Base-by-base conservation (phyloP, 2,329 filamentous ascomycete species). In the Ilyonectria robusta region DNA sequence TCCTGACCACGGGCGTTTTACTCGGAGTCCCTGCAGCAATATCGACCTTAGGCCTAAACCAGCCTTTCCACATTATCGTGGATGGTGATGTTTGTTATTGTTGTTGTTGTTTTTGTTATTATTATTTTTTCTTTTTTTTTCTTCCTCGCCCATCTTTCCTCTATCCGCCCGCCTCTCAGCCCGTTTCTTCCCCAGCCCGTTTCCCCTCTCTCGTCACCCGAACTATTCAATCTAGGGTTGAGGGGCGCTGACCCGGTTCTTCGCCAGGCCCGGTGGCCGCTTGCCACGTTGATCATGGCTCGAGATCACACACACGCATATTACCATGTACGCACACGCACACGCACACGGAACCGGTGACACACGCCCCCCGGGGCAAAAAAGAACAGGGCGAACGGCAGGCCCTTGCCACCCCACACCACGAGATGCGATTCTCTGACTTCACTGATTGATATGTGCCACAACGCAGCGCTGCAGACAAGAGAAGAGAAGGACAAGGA, bases 211-310 rank as follows among this genome's bases (percentile, higher is more conserved):
- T 50, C 37, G 40, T 47, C 33, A 19, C 62, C 44, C 62, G 50
- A 50, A 65, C 62, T 44, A 55, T 62, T 56, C 59, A 44, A 40
- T 44, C 50, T 51, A 51, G 19, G 33, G 56, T 51, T 19, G 50
- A 35, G 50, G 29, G 47, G 29, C 40, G 67, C 65, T 48, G 62
- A 65, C 67, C 71, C 68, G 68, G 74, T 73, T 69, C 61, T 60
- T 60, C n/a, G 60, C 69, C 57, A 55, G 67, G 57, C 62, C 73
- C 65, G 67, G 58, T 75, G 70, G 68, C 68, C 72, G 72, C 61
- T 73, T 79, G 78, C 78, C 79, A 81, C 78, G 78, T 80, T 79
- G 77, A 78, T 75, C 63, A 65, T 68, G 66, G 68, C 66, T 73
- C 73, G 65, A 67, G 70, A 67, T 68, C 59, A 64, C 48, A 66